phyloP scores from a whole-genome alignment of 2,329 filamentous ascomycete genomes.

The Blumeria graminis region DNA sequence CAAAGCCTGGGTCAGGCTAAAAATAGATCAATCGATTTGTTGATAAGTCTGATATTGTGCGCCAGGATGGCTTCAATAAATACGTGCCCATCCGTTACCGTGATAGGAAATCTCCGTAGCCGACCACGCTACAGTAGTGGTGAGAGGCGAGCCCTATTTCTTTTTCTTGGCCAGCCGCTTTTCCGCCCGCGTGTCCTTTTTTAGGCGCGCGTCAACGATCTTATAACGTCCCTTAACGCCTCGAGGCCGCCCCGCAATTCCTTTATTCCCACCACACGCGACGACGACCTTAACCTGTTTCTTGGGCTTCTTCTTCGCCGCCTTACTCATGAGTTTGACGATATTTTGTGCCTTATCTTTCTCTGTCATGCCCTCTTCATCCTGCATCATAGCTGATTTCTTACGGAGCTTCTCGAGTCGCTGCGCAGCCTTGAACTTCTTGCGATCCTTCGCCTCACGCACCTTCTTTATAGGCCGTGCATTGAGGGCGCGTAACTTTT shows the following conservation, averaged over 20 bases:
- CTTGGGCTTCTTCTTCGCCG: constrained; percentile 67
- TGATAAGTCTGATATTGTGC: no score
- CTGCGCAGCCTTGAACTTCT: constrained; percentile 89
- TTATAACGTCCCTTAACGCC: constrained; percentile 93
- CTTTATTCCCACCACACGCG: constrained; percentile 61
- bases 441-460: constrained; percentile 79
- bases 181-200: constrained; percentile 80
- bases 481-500: constrained; percentile 79
- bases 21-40: no score
- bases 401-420: constrained; percentile 83
- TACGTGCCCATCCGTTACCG: no score
- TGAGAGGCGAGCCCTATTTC: constrained; percentile 16
- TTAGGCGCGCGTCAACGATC: constrained; percentile 85
- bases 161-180: constrained; percentile 61
- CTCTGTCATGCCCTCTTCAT: constrained; percentile 82
- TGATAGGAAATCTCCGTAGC: no score
- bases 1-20: no score
- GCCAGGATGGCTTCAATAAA: no score
- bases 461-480: constrained; percentile 98
- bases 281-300: constrained; percentile 71
- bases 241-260: constrained; percentile 62
- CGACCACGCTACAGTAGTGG: no score
- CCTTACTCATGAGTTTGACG: constrained; percentile 54
- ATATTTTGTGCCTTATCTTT: constrained; percentile 86
- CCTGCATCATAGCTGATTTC: constrained; percentile 76